Conservation (phyloP, 179 eudicot genomes). For the Carnegiea gigantea region DNA sequence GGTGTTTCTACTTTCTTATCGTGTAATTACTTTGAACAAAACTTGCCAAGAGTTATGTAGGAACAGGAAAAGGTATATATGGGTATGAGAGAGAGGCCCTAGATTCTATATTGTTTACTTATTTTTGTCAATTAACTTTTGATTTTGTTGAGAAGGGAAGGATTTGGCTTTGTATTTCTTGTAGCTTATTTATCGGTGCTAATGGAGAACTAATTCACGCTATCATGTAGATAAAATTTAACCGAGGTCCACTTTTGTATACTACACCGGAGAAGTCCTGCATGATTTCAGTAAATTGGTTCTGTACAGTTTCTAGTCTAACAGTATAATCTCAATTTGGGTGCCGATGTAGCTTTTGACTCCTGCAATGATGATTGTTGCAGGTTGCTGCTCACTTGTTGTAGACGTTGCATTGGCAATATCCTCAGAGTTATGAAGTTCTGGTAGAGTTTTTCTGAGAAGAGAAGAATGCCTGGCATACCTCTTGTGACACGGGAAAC, state of each 20-base stretch:
- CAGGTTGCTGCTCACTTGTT: slow-evolving; percentile 17
- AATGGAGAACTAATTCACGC: background rate
- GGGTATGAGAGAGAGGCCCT: background rate
- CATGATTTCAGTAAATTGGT: background rate
- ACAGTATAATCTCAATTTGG: background rate
- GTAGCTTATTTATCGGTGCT: background rate
- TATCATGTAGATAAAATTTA: background rate
- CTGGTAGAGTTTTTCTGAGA: slow-evolving; percentile 15
- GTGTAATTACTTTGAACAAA: background rate
- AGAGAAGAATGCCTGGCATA: slow-evolving; percentile 87
- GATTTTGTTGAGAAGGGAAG: background rate
- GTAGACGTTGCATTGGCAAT: slow-evolving; percentile 3
- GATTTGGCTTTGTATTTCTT: background rate
- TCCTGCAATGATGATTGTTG: slow-evolving; percentile 10
- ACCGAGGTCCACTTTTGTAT: background rate
- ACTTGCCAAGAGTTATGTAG: background rate
- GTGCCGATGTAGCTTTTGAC: slow-evolving; percentile 16
- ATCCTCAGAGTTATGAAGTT: slow-evolving; percentile 22
- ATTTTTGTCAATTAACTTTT: background rate
- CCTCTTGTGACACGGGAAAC: slow-evolving; percentile 84
- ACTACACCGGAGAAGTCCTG: background rate
- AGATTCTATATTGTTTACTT: background rate
- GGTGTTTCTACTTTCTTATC: background rate
- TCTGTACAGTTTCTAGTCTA: background rate
- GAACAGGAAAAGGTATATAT: background rate